A percentile compares a stretch with the other conserved stretches of the same genome.
Evolutionary conservation across 2,329 filamentous ascomycete species (phyloP).

Genomic region (Cladophialophora bantiana): DNA sequence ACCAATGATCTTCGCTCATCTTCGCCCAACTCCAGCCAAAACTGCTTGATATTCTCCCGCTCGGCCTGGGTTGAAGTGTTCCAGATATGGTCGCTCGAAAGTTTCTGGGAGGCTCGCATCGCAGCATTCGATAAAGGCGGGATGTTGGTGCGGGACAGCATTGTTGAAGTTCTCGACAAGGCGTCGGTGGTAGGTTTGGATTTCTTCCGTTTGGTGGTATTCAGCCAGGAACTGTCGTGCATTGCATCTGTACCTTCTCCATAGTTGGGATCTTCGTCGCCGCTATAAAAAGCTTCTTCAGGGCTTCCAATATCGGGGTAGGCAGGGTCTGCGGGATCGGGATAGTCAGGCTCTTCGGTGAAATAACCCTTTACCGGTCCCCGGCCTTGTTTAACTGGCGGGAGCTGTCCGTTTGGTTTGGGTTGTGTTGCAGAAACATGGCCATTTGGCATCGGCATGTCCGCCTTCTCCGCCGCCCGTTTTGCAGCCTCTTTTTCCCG

Average conservation of each 20-base stretch:
- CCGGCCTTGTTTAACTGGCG: slow-evolving; percentile 38
- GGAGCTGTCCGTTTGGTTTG: slow-evolving; percentile 31
- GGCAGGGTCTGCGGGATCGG: slow-evolving; percentile 43
- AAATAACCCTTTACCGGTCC: slow-evolving; percentile 42
- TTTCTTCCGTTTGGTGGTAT: slow-evolving; percentile 45
- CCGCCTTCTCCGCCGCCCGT: slow-evolving; percentile 64
- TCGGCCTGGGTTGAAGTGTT: slow-evolving; percentile 94
- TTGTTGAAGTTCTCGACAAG: slow-evolving; percentile 40
- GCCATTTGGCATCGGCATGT: slow-evolving; percentile 44
- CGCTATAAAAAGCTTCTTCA: slow-evolving; percentile 64
- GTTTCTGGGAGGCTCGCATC: slow-evolving; percentile 52
- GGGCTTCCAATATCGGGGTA: slow-evolving; percentile 55
- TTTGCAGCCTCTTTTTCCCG: slow-evolving; percentile 82
- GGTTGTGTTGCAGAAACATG: slow-evolving; percentile 26
- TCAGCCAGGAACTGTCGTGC: slow-evolving; percentile 40
- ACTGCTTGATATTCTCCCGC: slow-evolving; percentile 95
- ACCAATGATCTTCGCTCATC: slow-evolving; percentile 93
- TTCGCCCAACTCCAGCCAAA: slow-evolving; percentile 94
- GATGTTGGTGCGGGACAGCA: slow-evolving; percentile 51
- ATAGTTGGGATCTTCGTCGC: slow-evolving; percentile 56
- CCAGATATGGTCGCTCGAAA: slow-evolving; percentile 88
- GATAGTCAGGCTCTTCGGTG: slow-evolving; percentile 44
- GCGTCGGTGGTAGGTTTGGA: slow-evolving; percentile 32
- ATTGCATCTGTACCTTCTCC: slow-evolving; percentile 43
- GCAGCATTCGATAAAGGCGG: slow-evolving; percentile 53